phyloP scores from a whole-genome alignment of 1,139 yeast genomes.

The Taphrina deformans region DNA sequence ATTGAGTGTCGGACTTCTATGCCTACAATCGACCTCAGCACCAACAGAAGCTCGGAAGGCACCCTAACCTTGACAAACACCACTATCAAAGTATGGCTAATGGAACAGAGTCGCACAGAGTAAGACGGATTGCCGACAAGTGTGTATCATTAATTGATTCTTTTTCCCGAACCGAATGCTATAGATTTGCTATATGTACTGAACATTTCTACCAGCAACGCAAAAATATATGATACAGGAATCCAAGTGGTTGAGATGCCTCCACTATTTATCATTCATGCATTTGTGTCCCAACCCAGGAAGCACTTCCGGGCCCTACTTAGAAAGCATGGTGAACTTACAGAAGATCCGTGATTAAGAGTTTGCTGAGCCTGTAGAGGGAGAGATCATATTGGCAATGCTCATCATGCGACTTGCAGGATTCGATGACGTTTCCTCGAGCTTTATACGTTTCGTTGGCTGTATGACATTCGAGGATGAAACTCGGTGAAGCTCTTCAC shows the following conservation, averaged over 20 bases:
- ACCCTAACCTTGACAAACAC: no score
- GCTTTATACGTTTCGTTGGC: constrained; percentile 8
- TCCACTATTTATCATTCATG: neutral
- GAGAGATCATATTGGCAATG: constrained; percentile 14
- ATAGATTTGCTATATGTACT: neutral
- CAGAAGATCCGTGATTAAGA: neutral
- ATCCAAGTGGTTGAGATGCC: neutral
- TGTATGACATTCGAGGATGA: neutral
- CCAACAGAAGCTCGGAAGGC: no score
- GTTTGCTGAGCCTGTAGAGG: neutral
- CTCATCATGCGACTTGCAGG: constrained; percentile 13
- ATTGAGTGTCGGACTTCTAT: no score
- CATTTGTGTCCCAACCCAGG: no score
- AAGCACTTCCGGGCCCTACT: no score
- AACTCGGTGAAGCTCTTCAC: neutral
- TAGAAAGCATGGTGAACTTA: neutral
- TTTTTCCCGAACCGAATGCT: no score
- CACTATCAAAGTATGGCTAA: neutral
- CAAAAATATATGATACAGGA: neutral
- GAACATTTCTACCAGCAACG: neutral
- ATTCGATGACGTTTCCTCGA: neutral
- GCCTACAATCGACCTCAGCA: no score
- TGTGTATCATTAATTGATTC: no score
- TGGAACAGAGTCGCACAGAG: neutral
- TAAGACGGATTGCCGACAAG: no score